Conservation (phyloP, 306 rosid genomes). For the Malus domestica region DNA sequence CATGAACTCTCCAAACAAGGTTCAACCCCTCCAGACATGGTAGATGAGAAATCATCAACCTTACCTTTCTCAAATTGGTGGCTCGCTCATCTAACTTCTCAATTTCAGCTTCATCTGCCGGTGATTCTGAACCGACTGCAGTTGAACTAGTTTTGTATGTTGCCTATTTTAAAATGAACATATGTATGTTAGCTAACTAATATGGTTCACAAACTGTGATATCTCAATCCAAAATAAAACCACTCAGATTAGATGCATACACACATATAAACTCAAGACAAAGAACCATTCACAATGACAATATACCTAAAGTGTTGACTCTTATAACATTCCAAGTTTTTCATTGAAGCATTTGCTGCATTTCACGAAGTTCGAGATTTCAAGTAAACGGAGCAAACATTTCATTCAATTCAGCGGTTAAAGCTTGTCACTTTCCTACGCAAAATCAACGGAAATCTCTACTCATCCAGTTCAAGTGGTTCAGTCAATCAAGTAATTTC, state of each 20-base stretch:
- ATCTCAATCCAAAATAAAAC: background rate
- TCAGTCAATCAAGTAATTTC: background rate
- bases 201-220: background rate
- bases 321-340: background rate
- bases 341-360: background rate
- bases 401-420: background rate
- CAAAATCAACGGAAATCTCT: background rate
- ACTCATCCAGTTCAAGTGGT: no score
- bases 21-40: background rate
- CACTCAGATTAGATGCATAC: background rate
- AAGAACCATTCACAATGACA: background rate
- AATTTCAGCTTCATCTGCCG: constrained; percentile 54
- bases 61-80: constrained; percentile 60
- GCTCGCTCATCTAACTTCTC: constrained; percentile 75
- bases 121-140: constrained; percentile 31
- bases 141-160: constrained; percentile 45
- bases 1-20: background rate
- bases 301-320: no score
- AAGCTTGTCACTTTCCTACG: background rate
- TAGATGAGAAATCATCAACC: background rate
- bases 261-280: background rate
- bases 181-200: constrained; percentile 13
- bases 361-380: background rate
- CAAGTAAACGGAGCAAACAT: background rate
- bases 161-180: constrained; percentile 34